These are phyloP conservation scores for Colletotrichum sojae DNA, from an alignment of 2,329 filamentous ascomycete genomes.

Conservation along the genomic window DNA sequence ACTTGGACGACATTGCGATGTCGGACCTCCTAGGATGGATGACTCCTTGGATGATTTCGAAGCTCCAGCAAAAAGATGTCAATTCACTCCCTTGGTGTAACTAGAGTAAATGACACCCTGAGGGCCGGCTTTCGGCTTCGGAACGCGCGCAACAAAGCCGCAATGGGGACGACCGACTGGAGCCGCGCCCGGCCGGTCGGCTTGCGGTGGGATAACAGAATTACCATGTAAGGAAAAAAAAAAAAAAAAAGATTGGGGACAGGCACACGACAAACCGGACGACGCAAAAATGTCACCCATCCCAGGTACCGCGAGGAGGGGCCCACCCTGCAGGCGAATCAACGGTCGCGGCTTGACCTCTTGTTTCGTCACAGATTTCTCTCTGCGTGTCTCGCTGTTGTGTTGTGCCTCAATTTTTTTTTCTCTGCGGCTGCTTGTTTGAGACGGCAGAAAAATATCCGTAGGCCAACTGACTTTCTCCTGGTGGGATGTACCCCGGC, in stretches of 20 bases:
- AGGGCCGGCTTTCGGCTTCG: constrained; percentile 13
- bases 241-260: no score
- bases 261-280: background rate
- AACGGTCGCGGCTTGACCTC: constrained; percentile 36
- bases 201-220: constrained; percentile 34
- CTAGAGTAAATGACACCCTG: no score
- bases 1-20: constrained; percentile 8
- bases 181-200: constrained; percentile 40
- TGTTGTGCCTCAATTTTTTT: background rate
- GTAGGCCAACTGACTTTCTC: no score
- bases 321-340: constrained; percentile 29
- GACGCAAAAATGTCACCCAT: background rate
- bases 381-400: background rate
- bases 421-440: background rate
- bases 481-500: constrained; percentile 19
- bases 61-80: background rate
- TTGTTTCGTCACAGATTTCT: constrained; percentile 40
- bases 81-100: no score
- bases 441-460: constrained; percentile 6
- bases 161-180: constrained; percentile 41
- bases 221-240: background rate
- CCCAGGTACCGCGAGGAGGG: background rate
- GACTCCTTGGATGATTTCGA: constrained; percentile 2
- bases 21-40: constrained; percentile 7
- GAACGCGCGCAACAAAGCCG: constrained; percentile 40